A percentile compares a stretch with the other conserved stretches of the same genome.
phyloP scores from a whole-genome alignment of 805 yeast species.

The Wickerhamiella galacta region DNA sequence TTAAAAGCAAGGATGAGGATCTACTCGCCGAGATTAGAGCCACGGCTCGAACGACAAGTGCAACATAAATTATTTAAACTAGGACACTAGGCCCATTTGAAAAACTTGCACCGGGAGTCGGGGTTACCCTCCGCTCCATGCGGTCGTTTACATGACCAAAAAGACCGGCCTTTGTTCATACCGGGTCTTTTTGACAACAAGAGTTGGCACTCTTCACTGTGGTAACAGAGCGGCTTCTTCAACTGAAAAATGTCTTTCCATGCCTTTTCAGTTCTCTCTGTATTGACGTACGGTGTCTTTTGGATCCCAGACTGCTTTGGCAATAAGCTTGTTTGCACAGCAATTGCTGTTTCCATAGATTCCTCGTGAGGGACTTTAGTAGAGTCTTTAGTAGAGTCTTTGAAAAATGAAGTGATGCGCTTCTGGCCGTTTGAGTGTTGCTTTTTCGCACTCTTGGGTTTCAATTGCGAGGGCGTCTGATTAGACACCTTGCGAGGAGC shows the following conservation, averaged over 20 bases:
- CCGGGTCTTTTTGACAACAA: constrained; percentile 20
- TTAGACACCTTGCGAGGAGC: too few species aligned
- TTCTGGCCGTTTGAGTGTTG: too few species aligned
- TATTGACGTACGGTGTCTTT: too few species aligned
- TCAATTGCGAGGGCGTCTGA: too few species aligned
- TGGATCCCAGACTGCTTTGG: too few species aligned
- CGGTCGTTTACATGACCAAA: constrained; percentile 25
- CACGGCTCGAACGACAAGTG: too few species aligned
- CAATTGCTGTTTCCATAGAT: too few species aligned
- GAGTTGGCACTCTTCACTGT: constrained; percentile 22
- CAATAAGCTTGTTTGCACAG: too few species aligned
- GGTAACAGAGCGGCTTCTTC: constrained; percentile 17
- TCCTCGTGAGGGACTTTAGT: too few species aligned
- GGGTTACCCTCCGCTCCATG: constrained; percentile 13
- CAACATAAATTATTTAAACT: neutral
- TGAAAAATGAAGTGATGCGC: too few species aligned
- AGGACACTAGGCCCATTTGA: constrained; percentile 18
- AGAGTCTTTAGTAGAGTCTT: too few species aligned
- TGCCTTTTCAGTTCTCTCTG: neutral
- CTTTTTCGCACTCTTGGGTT: too few species aligned
- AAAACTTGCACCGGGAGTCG: constrained; percentile 20
- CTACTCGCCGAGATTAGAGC: neutral
- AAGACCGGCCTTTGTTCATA: constrained; percentile 23
- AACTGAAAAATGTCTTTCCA: constrained; percentile 15
- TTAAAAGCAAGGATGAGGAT: neutral